These are phyloP conservation scores for Talaromyces wortmannii DNA, from an alignment of 495 filamentous ascomycete species.

Conservation along the genomic window DNA sequence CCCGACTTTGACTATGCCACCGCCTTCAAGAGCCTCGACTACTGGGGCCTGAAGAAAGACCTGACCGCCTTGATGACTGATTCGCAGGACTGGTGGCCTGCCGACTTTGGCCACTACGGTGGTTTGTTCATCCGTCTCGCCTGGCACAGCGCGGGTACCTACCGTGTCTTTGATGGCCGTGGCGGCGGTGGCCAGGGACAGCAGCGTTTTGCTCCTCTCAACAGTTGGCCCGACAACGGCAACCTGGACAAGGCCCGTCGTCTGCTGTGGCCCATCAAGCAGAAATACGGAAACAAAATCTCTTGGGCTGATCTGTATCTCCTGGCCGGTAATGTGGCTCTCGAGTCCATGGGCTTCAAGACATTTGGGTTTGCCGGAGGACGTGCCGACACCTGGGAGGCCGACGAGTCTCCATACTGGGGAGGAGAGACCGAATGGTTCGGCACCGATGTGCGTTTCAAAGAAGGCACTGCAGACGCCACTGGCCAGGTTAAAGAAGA, in stretches of 20 bases:
- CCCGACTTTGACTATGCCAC: constrained; percentile 61
- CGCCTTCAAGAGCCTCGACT: constrained; percentile 66
- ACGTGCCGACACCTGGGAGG: constrained; percentile 61
- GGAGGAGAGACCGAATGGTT: constrained; percentile 66
- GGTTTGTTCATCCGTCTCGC: constrained; percentile 72
- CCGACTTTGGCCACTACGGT: constrained; percentile 71
- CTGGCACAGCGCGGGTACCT: constrained; percentile 71
- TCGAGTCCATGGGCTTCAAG: constrained; percentile 69
- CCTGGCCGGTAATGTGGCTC: constrained; percentile 64
- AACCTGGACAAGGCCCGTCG: constrained; percentile 71
- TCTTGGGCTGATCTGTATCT: constrained; percentile 68
- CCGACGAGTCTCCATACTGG: constrained; percentile 70
- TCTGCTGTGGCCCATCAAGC: constrained; percentile 72
- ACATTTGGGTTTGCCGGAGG: constrained; percentile 67
- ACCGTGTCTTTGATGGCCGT: constrained; percentile 64
- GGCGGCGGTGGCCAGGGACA: constrained; percentile 65
- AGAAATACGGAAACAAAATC: constrained; percentile 75
- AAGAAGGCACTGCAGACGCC: constrained; percentile 36
- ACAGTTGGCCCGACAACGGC: constrained; percentile 76
- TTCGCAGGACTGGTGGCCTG: constrained; percentile 71
- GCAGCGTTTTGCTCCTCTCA: constrained; percentile 69
- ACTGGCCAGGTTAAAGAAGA: constrained; percentile 34
- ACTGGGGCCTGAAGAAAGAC: constrained; percentile 65
- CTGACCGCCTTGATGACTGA: constrained; percentile 60
- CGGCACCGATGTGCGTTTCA: constrained; percentile 61